Percentiles rank a stretch among this genome's conserved stretches.
Evolutionary conservation across 2,329 filamentous ascomycete genomes (phyloP).

Genomic region (Malbranchea zuffiana): DNA sequence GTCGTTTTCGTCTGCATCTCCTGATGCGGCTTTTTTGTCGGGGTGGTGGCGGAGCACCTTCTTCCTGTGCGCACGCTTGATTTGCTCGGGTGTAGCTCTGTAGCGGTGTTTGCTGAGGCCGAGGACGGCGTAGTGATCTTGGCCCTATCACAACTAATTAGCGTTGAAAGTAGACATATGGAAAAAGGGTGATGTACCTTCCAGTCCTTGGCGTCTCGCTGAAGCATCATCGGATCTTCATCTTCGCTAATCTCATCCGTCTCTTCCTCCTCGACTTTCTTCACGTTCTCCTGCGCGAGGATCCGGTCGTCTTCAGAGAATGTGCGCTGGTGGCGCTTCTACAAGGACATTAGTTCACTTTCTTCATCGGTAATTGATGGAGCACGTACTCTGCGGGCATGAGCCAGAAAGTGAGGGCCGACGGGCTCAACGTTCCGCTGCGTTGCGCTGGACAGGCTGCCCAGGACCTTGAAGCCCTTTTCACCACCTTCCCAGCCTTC

Average conservation of each 20-base stretch:
- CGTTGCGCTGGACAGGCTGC: conserved; percentile 62
- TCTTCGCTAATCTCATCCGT: conserved; percentile 84
- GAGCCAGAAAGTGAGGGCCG: conserved; percentile 93
- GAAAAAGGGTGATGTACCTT: conserved; percentile 52
- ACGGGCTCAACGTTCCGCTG: conserved; percentile 90
- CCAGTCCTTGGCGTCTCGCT: conserved; percentile 97
- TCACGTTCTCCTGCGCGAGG: conserved; percentile 85
- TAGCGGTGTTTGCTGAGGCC: conserved; percentile 86
- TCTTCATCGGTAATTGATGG: not conserved
- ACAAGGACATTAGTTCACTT: conserved; percentile 9
- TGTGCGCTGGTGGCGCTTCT: conserved; percentile 83
- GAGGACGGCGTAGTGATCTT: conserved; percentile 97
- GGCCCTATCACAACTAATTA: conserved; percentile 46
- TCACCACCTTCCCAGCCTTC: conserved; percentile 63
- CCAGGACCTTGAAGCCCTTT: conserved; percentile 82
- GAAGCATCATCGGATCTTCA: conserved; percentile 85
- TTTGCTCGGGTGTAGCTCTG: conserved; percentile 92
- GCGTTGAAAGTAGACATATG: not conserved
- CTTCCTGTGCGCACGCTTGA: conserved; percentile 97
- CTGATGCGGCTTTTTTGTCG: conserved; percentile 93
- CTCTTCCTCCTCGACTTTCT: conserved; percentile 88
- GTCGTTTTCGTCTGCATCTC: conserved; percentile 73
- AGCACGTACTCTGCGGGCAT: conserved; percentile 69
- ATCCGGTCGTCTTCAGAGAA: conserved; percentile 98
- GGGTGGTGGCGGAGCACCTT: conserved; percentile 99